phyloP scores from a whole-genome alignment of 1,284 basidiomycete genomes.

The Sphagnurus paluster region DNA sequence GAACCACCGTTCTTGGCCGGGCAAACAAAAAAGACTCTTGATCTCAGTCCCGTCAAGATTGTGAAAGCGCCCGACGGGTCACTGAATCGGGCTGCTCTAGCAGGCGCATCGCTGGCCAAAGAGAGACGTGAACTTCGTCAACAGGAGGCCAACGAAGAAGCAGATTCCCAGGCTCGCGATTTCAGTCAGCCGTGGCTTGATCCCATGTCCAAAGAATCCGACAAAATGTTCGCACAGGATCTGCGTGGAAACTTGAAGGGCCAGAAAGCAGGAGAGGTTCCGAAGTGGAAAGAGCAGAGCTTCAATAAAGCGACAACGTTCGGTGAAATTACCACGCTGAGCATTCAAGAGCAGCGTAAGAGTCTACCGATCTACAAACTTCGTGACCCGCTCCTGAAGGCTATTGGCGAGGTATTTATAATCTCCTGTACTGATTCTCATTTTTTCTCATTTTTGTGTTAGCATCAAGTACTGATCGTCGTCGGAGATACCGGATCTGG shows the following conservation, averaged over 20 bases:
- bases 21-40: slow-evolving; percentile 93
- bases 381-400: slow-evolving; percentile 88
- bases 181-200: slow-evolving; percentile 97
- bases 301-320: slow-evolving; percentile 98
- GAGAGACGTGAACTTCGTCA: slow-evolving; percentile 93
- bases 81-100: slow-evolving; percentile 92
- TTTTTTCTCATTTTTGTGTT: slow-evolving; percentile 19
- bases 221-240: slow-evolving; percentile 94
- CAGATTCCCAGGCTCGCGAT: slow-evolving; percentile 91
- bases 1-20: slow-evolving; percentile 97
- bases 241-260: slow-evolving; percentile 81
- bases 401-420: slow-evolving; percentile 78
- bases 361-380: slow-evolving; percentile 96
- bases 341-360: slow-evolving; percentile 92
- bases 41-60: slow-evolving; percentile 97
- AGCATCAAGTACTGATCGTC: slow-evolving; percentile 95
- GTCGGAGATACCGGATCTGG: slow-evolving; percentile 95
- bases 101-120: slow-evolving; percentile 91
- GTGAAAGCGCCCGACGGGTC: slow-evolving; percentile 95
- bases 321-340: slow-evolving; percentile 87
- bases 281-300: slow-evolving; percentile 90
- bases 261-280: slow-evolving; percentile 80
- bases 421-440: slow-evolving; percentile 1
- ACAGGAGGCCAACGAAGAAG: slow-evolving; percentile 92
- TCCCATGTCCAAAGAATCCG: slow-evolving; percentile 90